phyloP scores from a whole-genome alignment of 495 filamentous ascomycete species.

The Annulohypoxylon nitens region DNA sequence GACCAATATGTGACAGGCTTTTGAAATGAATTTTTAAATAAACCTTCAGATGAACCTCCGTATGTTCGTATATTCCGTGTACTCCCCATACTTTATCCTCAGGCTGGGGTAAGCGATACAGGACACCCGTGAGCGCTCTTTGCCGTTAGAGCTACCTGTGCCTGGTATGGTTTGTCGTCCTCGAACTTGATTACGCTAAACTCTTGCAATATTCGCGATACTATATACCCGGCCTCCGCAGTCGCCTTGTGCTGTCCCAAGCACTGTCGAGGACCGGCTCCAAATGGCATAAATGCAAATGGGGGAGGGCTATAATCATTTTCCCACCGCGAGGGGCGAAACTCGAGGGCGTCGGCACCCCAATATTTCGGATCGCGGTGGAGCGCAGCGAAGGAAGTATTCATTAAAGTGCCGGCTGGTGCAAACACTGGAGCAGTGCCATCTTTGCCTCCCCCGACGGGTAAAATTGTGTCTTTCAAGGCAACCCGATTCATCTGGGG shows the following conservation, averaged over 20 bases:
- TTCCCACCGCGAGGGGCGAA: constrained; percentile 73
- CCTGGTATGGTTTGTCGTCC: constrained; percentile 36
- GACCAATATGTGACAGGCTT: neutral
- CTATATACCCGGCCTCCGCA: constrained; percentile 34
- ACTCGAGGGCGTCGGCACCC: constrained; percentile 59
- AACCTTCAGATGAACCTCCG: neutral
- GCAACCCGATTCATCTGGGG: constrained; percentile 53
- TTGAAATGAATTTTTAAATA: neutral
- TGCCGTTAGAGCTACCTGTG: constrained; percentile 37
- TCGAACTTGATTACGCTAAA: constrained; percentile 28
- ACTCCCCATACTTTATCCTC: neutral
- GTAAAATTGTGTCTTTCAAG: constrained; percentile 56
- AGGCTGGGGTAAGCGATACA: constrained; percentile 4
- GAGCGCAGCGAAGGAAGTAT: constrained; percentile 56
- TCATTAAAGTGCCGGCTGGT: constrained; percentile 49
- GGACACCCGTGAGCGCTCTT: constrained; percentile 43
- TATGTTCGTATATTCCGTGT: neutral
- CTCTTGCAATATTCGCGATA: constrained; percentile 22
- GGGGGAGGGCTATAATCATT: constrained; percentile 45
- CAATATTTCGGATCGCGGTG: constrained; percentile 61
- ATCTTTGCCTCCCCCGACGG: constrained; percentile 52
- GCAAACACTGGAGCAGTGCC: constrained; percentile 54
- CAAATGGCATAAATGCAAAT: constrained; percentile 20
- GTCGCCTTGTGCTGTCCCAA: constrained; percentile 35
- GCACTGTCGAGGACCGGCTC: constrained; percentile 25